Evolutionary conservation across 1,139 yeast genomes (phyloP).

Genomic region (Magnusiomyces paraingens): DNA sequence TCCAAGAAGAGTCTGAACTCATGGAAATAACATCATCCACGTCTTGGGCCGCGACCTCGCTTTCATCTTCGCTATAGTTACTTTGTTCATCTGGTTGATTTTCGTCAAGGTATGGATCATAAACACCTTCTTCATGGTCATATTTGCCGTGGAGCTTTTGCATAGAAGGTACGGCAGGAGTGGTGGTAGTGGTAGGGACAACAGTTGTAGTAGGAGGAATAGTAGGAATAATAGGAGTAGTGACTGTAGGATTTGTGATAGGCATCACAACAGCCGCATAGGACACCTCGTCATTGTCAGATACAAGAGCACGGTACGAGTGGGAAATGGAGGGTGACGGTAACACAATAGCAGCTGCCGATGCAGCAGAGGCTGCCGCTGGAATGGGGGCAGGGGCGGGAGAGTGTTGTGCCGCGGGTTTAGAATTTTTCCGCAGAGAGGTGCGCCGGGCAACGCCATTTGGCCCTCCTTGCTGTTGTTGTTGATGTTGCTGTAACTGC

Average conservation of each 20-base stretch:
- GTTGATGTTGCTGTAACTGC: not conserved
- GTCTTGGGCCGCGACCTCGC: conserved; percentile 10
- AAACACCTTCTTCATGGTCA: conserved; percentile 9
- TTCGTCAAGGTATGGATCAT: conserved; percentile 2
- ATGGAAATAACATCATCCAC: conserved; percentile 27
- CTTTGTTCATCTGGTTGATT: not conserved
- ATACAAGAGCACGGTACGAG: conserved; percentile 6
- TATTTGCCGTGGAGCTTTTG: conserved; percentile 1
- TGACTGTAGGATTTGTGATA: conserved; percentile 8
- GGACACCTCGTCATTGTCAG: conserved; percentile 9
- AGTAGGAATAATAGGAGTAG: conserved; percentile 39
- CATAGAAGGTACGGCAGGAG: not conserved
- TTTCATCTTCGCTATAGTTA: not conserved
- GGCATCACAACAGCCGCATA: conserved; percentile 1
- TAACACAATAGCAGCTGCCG: too few relatives aligned
- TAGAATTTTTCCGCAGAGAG: not conserved
- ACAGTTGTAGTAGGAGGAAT: conserved; percentile 38
- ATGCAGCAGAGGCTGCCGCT: conserved; percentile 7
- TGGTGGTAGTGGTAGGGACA: conserved; percentile 10
- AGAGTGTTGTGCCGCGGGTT: not conserved
- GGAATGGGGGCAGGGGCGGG: conserved; percentile 3
- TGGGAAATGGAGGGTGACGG: conserved; percentile 21
- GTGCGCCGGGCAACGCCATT: not conserved
- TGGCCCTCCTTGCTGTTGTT: not conserved
- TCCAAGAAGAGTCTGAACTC: conserved; percentile 31